Percentiles rank a stretch among this genome's conserved stretches.
Conservation (phyloP, 2,329 filamentous ascomycete species). For the Trichoderma guizhouense region DNA sequence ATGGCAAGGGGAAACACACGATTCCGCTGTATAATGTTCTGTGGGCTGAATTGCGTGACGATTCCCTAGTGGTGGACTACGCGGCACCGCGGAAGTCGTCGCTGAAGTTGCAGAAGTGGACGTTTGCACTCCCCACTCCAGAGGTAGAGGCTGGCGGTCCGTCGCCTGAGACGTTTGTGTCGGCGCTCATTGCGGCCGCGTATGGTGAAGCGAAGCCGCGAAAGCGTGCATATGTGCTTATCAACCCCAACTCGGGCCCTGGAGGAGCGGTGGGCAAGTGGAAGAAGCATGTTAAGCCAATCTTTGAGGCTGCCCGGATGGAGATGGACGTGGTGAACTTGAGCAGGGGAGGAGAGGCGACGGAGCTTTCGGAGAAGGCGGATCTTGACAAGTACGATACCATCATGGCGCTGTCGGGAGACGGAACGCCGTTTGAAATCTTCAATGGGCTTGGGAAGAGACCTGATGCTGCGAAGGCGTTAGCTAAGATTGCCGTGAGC, state of each 20-base stretch:
- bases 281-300: slow-evolving; percentile 70
- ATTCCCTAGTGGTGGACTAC: slow-evolving; percentile 68
- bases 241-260: slow-evolving; percentile 89
- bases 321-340: slow-evolving; percentile 71
- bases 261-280: slow-evolving; percentile 73
- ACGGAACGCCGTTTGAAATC: slow-evolving; percentile 87
- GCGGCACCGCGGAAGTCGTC: slow-evolving; percentile 60
- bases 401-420: slow-evolving; percentile 84
- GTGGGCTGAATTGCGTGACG: slow-evolving; percentile 66
- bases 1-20: slow-evolving; percentile 26
- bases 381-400: slow-evolving; percentile 81
- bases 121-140: slow-evolving; percentile 41
- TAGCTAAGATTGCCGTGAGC: slow-evolving; percentile 74
- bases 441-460: slow-evolving; percentile 88
- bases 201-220: slow-evolving; percentile 66
- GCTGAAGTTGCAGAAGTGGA: slow-evolving; percentile 59
- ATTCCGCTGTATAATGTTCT: slow-evolving; percentile 82
- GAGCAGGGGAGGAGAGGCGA: slow-evolving; percentile 69
- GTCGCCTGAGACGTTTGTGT: slow-evolving; percentile 59
- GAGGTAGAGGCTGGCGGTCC: slow-evolving; percentile 28
- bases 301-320: slow-evolving; percentile 80
- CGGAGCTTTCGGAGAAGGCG: slow-evolving; percentile 69
- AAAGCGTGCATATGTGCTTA: slow-evolving; percentile 80
- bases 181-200: slow-evolving; percentile 62
- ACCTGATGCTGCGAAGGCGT: slow-evolving; percentile 67